phyloP scores from a whole-genome alignment of 768 basidiomycete species.

The Lactifluus volemus region DNA sequence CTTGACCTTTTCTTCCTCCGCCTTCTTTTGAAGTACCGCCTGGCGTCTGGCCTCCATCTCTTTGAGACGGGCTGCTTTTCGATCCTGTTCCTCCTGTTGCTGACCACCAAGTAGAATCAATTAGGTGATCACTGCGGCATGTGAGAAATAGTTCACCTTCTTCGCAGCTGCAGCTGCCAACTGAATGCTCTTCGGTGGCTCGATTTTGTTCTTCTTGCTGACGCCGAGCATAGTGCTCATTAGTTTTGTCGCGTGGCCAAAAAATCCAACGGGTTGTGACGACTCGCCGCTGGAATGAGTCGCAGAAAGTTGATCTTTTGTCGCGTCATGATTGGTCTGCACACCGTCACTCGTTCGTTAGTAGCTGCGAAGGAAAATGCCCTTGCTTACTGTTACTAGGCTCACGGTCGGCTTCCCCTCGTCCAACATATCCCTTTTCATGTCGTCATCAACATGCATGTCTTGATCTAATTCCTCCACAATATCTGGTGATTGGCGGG shows the following conservation, averaged over 20 bases:
- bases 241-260: constrained; percentile 62
- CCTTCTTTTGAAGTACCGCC: constrained; percentile 60
- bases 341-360: background rate
- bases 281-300: constrained; percentile 32
- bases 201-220: constrained; percentile 62
- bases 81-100: constrained; percentile 88
- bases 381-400: constrained; percentile 35
- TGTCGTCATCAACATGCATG: constrained; percentile 31
- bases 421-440: constrained; percentile 35
- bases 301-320: constrained; percentile 47
- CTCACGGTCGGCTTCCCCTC: constrained; percentile 31
- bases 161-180: constrained; percentile 78
- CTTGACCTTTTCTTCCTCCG: constrained; percentile 63
- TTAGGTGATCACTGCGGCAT: background rate
- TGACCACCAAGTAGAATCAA: constrained; percentile 26
- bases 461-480: constrained; percentile 24
- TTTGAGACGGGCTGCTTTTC: constrained; percentile 61
- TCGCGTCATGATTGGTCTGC: constrained; percentile 19
- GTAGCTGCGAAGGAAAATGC: background rate
- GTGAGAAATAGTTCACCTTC: constrained; percentile 48
- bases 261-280: constrained; percentile 44
- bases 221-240: constrained; percentile 55
- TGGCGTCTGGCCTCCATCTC: constrained; percentile 82
- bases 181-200: constrained; percentile 69
- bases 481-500: constrained; percentile 2